Percentiles rank a stretch among this genome's conserved stretches.
phyloP scores from a whole-genome alignment of 768 basidiomycete species.

The Filobasidium wieringae region DNA sequence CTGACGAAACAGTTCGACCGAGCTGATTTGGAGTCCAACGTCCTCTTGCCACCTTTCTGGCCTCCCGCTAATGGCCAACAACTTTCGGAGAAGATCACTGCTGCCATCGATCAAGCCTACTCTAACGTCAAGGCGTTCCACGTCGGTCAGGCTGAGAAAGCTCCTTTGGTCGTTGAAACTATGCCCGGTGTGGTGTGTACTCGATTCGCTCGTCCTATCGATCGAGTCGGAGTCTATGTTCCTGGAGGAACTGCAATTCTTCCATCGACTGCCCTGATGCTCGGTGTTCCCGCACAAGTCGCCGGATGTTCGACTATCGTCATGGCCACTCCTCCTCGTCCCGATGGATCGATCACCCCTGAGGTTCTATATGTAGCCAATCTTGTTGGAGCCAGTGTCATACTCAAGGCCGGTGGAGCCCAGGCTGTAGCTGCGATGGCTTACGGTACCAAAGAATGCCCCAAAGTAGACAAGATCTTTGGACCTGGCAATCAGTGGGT shows the following conservation, averaged over 20 bases:
- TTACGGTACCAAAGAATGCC: conserved; percentile 86
- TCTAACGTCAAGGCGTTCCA: conserved; percentile 85
- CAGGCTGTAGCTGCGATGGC: conserved; percentile 94
- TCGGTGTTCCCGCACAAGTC: conserved; percentile 93
- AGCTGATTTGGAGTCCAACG: conserved; percentile 55
- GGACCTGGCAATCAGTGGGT: conserved; percentile 99
- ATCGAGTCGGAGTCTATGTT: conserved; percentile 89
- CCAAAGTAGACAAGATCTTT: conserved; percentile 98
- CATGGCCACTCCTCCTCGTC: conserved; percentile 86
- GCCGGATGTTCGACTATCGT: conserved; percentile 87
- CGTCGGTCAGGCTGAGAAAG: conserved; percentile 64
- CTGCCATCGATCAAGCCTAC: conserved; percentile 82
- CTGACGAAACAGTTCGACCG: conserved; percentile 91
- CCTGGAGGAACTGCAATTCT: conserved; percentile 94
- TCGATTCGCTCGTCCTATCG: conserved; percentile 87
- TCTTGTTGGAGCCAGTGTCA: conserved; percentile 75
- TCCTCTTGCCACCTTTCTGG: conserved; percentile 68
- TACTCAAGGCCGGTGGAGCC: conserved; percentile 89
- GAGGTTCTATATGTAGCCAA: conserved; percentile 96
- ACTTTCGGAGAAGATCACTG: conserved; percentile 47
- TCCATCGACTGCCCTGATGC: conserved; percentile 94
- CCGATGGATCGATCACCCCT: conserved; percentile 84
- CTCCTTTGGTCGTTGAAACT: conserved; percentile 72
- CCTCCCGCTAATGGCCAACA: conserved; percentile 50
- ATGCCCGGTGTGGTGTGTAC: conserved; percentile 97